Evolutionary conservation across 169 alveolate species (phyloP), one percentile per base, ranked within the genome.

Genomic region (Besnoitia besnoiti): DNA sequence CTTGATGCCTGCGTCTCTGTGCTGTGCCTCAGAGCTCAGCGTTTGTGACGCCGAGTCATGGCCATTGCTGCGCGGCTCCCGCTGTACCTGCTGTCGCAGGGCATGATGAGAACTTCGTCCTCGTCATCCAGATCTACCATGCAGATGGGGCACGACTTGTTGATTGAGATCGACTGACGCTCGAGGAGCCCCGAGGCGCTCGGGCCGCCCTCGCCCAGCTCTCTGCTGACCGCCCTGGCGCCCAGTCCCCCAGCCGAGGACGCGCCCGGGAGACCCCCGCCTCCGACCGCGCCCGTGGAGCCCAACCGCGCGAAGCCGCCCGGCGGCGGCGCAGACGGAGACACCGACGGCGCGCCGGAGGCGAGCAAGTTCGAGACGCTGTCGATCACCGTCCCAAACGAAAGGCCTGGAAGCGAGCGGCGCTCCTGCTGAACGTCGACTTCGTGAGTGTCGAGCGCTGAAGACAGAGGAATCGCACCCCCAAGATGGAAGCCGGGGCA

Each of bases 31-130:
- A 49, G 55, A 49, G 67, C 30, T 3, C 30, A n/a, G n/a, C n/a
- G n/a, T n/a, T n/a, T n/a, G n/a, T n/a, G n/a, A n/a, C n/a, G n/a
- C n/a, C n/a, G n/a, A n/a, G n/a, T n/a, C n/a, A n/a, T n/a, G n/a
- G n/a, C n/a, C n/a, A n/a, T n/a, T n/a, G n/a, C n/a, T n/a, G n/a
- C n/a, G n/a, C n/a, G n/a, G n/a, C n/a, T n/a, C n/a, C n/a, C n/a
- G n/a, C n/a, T n/a, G 16, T 12, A 85, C 89, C 93, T 47, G 42
- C 33, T 8, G 49, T 90, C 93, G 90, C 93, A 90, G n/a, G 93
- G 93, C 90, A 90, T 76, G 59, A 77, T 76, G 55, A 90, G 90
- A 46, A 90, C 90, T 10, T 46, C 33, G 82, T 90, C 93, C 4
- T 89, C 93, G 55, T 76, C 84, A 30, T 47, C 80, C 39, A 75